Evolutionary conservation across 2,329 filamentous ascomycete species (phyloP), one percentile per base, ranked within the genome.

Genomic region (Aspergillus carbonarius): DNA sequence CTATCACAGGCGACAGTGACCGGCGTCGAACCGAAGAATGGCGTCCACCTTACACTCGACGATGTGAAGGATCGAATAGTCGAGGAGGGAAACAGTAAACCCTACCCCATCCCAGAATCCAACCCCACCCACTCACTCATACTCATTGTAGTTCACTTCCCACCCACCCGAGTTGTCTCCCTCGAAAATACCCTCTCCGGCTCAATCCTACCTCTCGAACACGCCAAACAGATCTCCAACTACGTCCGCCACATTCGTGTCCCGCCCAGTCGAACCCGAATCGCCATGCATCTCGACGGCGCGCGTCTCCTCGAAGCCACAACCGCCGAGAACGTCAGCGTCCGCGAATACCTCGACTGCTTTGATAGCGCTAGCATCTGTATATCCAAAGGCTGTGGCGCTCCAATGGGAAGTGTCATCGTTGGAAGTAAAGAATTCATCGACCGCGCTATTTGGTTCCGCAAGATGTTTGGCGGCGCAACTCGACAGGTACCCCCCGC

Each of bases 341-440:
- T 72, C 9, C 63, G 63, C 27, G 71, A 74, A 2, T 75, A 73
- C 55, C 68, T 66, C 27, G 63, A 60, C 13, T 66, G 65, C 48
- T 74, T 75, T 57, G 72, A 75, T 55, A 70, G 63, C 12, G 66
- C 72, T 15, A 69, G 65, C n/a, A 66, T 74, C 44, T 74, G 70
- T 52, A 60, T 74, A 20, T 66, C 71, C 7, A 74, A 74, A 55
- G 69, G 70, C 3, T 64, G 73, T 10, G 71, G 72, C 18, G 72
- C 72, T 10, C 72, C 72, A 0, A 66, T 74, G 61, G 71, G 72
- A 7, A 69, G 70, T 35, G 59, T 74, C 17, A 66, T 74, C 49
- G 65, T 69, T 1, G 69, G 70, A 15, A 64, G 63, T 4, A 65
- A 60, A 20, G 50, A 59, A 17, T 68, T 68, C 40, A 72, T 74